phyloP scores from a whole-genome alignment of 768 basidiomycete species.

The Suillus subluteus region DNA sequence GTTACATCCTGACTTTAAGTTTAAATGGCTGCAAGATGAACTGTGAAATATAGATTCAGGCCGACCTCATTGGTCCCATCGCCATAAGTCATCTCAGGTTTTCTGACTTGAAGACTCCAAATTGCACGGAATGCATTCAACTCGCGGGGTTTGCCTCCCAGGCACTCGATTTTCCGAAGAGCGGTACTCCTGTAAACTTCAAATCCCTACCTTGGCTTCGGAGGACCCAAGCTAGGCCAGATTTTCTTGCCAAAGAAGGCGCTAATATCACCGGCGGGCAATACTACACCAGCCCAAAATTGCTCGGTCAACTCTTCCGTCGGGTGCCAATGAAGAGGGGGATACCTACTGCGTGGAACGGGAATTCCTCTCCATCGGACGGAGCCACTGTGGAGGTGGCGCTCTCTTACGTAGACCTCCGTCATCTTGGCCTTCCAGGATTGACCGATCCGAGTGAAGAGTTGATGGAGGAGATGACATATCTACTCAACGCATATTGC shows the following conservation, averaged over 20 bases:
- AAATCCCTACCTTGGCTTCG: constrained; percentile 44
- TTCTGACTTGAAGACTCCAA: constrained; percentile 52
- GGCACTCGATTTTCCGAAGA: constrained; percentile 50
- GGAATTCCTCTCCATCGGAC: constrained; percentile 25
- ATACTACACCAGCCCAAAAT: constrained; percentile 56
- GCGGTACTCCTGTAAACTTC: constrained; percentile 40
- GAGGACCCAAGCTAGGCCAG: constrained; percentile 47
- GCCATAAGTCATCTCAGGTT: constrained; percentile 66
- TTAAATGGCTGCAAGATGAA: background rate
- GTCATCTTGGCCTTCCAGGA: constrained; percentile 34
- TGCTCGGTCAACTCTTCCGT: constrained; percentile 67
- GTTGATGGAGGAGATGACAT: constrained; percentile 39
- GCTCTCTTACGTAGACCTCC: constrained; percentile 26
- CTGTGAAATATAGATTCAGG: background rate
- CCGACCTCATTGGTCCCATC: constrained; percentile 61
- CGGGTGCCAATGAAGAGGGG: constrained; percentile 42
- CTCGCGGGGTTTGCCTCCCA: constrained; percentile 62
- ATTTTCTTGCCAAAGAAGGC: constrained; percentile 71
- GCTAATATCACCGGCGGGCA: constrained; percentile 18
- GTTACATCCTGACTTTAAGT: background rate
- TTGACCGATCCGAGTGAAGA: constrained; percentile 27
- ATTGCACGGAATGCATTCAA: constrained; percentile 54
- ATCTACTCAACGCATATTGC: constrained; percentile 40
- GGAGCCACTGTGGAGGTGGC: constrained; percentile 30
- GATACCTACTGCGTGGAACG: constrained; percentile 29